A percentile compares a stretch with the other conserved stretches of the same genome.
These are phyloP conservation scores for Hippophae tibetana DNA, from an alignment of 306 rosid genomes.

Conservation along the genomic window DNA sequence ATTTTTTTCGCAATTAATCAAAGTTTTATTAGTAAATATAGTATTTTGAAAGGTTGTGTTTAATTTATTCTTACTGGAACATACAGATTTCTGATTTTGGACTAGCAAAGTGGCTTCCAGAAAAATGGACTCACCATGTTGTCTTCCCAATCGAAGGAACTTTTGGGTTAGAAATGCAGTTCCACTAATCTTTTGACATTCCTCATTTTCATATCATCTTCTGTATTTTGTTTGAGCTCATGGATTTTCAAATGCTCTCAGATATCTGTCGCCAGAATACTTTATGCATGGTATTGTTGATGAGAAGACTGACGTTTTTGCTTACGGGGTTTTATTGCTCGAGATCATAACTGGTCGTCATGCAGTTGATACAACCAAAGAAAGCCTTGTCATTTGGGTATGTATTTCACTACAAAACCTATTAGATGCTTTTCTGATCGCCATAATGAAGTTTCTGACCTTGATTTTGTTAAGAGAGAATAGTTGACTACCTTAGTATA, in stretches of 20 bases:
- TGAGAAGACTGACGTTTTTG: constrained; percentile 87
- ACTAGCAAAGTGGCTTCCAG: constrained; percentile 95
- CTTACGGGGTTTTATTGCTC: constrained; percentile 76
- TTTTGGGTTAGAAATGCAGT: constrained; percentile 60
- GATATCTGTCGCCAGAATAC: constrained; percentile 92
- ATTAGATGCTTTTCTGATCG: no score
- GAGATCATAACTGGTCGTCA: constrained; percentile 94
- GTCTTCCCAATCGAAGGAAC: constrained; percentile 97
- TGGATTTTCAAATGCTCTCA: constrained; percentile 25
- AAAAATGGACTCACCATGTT: constrained; percentile 85
- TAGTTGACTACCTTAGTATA: not conserved
- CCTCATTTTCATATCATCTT: not conserved
- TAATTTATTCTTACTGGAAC: not conserved
- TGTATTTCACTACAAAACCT: not conserved
- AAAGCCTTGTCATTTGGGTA: constrained; percentile 94
- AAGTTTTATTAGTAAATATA: not conserved
- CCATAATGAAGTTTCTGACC: no score
- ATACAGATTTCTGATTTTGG: constrained; percentile 92
- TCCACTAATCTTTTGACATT: constrained; percentile 2
- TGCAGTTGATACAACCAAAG: constrained; percentile 72
- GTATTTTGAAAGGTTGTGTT: not conserved
- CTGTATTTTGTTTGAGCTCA: not conserved
- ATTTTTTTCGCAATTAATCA: not conserved
- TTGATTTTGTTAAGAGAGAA: not conserved
- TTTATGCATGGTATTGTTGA: constrained; percentile 94